Conservation (phyloP, 2,329 filamentous ascomycete species). For the Ceratocystiopsis minuta region DNA sequence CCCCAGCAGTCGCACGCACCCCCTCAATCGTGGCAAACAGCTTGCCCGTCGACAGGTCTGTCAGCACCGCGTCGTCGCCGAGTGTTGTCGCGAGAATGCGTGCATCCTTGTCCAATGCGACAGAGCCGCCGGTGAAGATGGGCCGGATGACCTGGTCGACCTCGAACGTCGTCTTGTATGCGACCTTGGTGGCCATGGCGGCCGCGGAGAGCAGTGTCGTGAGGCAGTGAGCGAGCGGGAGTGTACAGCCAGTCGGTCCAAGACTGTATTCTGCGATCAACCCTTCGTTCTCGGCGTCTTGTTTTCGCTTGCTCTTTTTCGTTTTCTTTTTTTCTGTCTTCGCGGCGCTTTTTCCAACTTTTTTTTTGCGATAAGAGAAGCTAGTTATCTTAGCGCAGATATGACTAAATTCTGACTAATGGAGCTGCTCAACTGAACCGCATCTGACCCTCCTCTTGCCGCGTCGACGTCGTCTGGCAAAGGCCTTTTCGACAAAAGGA, state of each 20-base stretch:
- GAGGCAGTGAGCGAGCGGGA: neutral
- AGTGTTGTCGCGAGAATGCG: slow-evolving; percentile 71
- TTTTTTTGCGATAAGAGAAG: slow-evolving; percentile 14
- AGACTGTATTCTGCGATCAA: neutral
- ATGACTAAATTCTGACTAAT: no score
- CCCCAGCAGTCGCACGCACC: slow-evolving; percentile 26
- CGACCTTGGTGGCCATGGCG: slow-evolving; percentile 42
- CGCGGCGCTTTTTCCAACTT: neutral
- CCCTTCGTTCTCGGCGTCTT: neutral
- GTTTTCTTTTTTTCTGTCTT: neutral
- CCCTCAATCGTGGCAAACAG: slow-evolving; percentile 78
- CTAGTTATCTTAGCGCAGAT: slow-evolving; percentile 21
- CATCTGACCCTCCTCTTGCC: no score
- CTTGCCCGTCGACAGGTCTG: slow-evolving; percentile 64
- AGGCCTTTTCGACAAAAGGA: no score
- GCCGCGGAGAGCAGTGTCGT: neutral
- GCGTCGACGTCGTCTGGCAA: no score
- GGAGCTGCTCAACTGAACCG: no score
- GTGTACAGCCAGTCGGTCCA: neutral
- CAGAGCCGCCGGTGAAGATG: slow-evolving; percentile 81
- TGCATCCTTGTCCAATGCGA: slow-evolving; percentile 66
- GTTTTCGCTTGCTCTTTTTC: neutral
- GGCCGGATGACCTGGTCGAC: slow-evolving; percentile 68
- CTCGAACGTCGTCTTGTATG: slow-evolving; percentile 78
- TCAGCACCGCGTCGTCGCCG: slow-evolving; percentile 82